Evolutionary conservation across 129 eudicot species (phyloP).

Genomic region (Kitagawia praeruptora): DNA sequence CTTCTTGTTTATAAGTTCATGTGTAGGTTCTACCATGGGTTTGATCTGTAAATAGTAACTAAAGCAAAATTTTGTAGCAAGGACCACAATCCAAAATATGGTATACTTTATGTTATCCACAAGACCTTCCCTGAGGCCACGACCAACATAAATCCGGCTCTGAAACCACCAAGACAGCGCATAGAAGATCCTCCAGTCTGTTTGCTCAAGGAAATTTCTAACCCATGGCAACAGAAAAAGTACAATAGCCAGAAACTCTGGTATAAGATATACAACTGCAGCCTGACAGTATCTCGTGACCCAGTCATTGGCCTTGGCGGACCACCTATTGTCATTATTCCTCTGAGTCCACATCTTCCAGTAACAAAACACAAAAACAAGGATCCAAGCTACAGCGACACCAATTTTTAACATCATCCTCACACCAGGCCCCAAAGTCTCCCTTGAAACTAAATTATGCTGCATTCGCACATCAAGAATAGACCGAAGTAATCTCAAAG

Average conservation of each 20-base stretch:
- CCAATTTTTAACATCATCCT: slow-evolving; percentile 66
- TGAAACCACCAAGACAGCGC: slow-evolving; percentile 83
- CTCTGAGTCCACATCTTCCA: slow-evolving; percentile 57
- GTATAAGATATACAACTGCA: slow-evolving; percentile 40
- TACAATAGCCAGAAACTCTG: slow-evolving; percentile 49
- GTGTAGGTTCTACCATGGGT: slow-evolving; percentile 76
- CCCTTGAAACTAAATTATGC: slow-evolving; percentile 68
- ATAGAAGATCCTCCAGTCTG: slow-evolving; percentile 67
- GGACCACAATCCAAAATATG: slow-evolving; percentile 73
- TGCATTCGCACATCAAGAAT: slow-evolving; percentile 73
- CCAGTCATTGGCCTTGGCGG: slow-evolving; percentile 38
- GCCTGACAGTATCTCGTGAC: slow-evolving; percentile 47
- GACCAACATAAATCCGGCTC: slow-evolving; percentile 69
- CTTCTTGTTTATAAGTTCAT: slow-evolving; percentile 33
- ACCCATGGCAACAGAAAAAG: slow-evolving; percentile 66
- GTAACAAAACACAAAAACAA: slow-evolving; percentile 57
- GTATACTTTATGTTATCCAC: slow-evolving; percentile 64
- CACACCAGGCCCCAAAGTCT: slow-evolving; percentile 61
- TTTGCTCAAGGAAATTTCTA: slow-evolving; percentile 65
- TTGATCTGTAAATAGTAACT: slow-evolving; percentile 84
- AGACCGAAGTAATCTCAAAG: slow-evolving; percentile 63
- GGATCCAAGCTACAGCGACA: slow-evolving; percentile 59
- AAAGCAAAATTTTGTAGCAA: slow-evolving; percentile 63
- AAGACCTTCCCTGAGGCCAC: slow-evolving; percentile 83
- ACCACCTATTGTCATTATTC: slow-evolving; percentile 58